These are phyloP conservation scores for Sugiyamaella novakii DNA, from an alignment of 1,139 yeast species.

Conservation along the genomic window DNA sequence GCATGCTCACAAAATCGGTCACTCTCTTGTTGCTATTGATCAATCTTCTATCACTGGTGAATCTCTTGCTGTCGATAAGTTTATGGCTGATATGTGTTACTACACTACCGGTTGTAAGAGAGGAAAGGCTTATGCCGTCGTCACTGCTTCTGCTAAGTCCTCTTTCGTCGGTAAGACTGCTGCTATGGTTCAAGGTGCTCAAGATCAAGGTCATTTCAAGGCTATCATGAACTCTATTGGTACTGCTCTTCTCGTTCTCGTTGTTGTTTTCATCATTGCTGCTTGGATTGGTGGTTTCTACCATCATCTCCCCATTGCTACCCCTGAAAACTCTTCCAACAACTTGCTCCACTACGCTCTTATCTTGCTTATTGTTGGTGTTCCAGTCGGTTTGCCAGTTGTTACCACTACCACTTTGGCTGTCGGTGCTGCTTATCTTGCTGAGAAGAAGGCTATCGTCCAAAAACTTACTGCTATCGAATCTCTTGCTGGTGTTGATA, in stretches of 20 bases:
- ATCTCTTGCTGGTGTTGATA: slow-evolving; percentile 91
- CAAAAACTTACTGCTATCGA: slow-evolving; percentile 90
- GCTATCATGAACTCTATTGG: slow-evolving; percentile 83
- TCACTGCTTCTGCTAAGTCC: slow-evolving; percentile 70
- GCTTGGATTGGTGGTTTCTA: slow-evolving; percentile 82
- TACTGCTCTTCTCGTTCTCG: slow-evolving; percentile 71
- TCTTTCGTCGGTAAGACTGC: slow-evolving; percentile 80
- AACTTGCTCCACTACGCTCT: slow-evolving; percentile 70
- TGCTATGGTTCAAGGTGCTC: slow-evolving; percentile 75
- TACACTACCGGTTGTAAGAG: slow-evolving; percentile 79
- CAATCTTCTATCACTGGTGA: slow-evolving; percentile 84
- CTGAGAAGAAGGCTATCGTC: slow-evolving; percentile 89
- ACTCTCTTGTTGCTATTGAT: slow-evolving; percentile 65
- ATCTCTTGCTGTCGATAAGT: slow-evolving; percentile 77
- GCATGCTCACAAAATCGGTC: slow-evolving; percentile 41
- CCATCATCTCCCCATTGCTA: slow-evolving; percentile 69
- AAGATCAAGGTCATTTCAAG: slow-evolving; percentile 75
- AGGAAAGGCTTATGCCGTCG: slow-evolving; percentile 76
- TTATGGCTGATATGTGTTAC: slow-evolving; percentile 67
- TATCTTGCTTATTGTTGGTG: slow-evolving; percentile 91
- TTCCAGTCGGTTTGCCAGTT: slow-evolving; percentile 94
- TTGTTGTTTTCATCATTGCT: slow-evolving; percentile 66
- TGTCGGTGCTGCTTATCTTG: slow-evolving; percentile 95
- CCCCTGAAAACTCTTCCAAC: slow-evolving; percentile 44
- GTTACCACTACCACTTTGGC: slow-evolving; percentile 95